These are phyloP conservation scores for Tilletia setariae DNA, from an alignment of 1,284 basidiomycete species.

Conservation along the genomic window DNA sequence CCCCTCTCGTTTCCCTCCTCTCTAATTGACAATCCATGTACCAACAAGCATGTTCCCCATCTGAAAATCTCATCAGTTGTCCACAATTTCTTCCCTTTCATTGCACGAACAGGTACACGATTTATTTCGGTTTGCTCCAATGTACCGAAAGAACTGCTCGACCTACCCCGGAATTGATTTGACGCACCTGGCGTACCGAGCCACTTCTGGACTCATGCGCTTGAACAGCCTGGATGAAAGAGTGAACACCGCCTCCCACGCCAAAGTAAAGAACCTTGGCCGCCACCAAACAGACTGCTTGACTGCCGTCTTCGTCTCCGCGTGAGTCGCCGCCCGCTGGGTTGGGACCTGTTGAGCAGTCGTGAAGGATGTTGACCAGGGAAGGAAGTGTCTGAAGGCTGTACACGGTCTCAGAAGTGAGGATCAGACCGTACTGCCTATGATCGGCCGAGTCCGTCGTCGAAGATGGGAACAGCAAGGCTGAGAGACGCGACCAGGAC, in stretches of 20 bases:
- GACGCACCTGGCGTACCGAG: neutral
- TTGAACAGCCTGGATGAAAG: constrained; percentile 65
- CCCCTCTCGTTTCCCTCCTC: neutral
- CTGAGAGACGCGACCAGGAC: constrained; percentile 63
- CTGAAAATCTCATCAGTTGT: too few species aligned
- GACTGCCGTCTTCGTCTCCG: neutral
- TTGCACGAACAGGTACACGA: too few species aligned
- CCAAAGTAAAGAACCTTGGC: constrained; percentile 94
- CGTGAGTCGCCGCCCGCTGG: neutral
- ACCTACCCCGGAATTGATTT: constrained; percentile 5
- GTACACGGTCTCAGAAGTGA: constrained; percentile 94
- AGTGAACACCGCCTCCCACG: constrained; percentile 80
- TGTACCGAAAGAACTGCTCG: neutral
- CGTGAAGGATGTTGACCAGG: constrained; percentile 62
- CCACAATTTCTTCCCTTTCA: too few species aligned
- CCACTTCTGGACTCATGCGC: neutral
- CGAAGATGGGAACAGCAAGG: neutral
- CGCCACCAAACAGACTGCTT: constrained; percentile 66
- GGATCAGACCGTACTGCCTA: constrained; percentile 65
- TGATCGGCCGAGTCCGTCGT: neutral
- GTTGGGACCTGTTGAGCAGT: constrained; percentile 20
- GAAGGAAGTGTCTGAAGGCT: constrained; percentile 66
- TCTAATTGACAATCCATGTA: too few species aligned
- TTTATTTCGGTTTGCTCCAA: too few species aligned
- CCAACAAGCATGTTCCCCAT: too few species aligned